phyloP scores from a whole-genome alignment of 441 rosid genomes.

The Eruca vesicaria region DNA sequence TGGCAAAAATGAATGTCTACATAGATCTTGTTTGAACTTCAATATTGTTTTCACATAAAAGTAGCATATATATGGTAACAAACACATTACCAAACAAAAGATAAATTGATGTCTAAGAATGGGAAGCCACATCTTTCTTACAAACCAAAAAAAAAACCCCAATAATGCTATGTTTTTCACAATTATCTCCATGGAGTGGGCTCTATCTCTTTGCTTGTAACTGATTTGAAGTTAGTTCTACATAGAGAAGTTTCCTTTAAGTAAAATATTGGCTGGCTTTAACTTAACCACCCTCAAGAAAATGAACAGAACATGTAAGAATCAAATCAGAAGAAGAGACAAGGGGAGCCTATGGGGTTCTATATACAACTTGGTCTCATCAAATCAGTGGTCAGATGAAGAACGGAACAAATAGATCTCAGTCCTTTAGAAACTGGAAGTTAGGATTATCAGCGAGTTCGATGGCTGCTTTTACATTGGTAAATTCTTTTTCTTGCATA shows the following conservation, averaged over 20 bases:
- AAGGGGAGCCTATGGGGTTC: constrained; percentile 38
- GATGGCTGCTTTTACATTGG: constrained; percentile 54
- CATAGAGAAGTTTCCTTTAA: constrained; percentile 9
- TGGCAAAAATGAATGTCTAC: background rate
- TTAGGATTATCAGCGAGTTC: constrained; percentile 64
- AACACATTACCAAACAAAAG: background rate
- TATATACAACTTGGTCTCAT: constrained; percentile 1
- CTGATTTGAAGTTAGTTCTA: constrained; percentile 1
- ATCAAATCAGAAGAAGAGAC: constrained; percentile 26
- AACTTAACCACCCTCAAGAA: constrained; percentile 50
- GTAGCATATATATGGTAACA: background rate
- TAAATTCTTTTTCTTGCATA: constrained; percentile 57
- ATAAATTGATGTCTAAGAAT: background rate
- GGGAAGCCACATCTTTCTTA: constrained; percentile 58
- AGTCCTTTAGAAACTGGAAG: constrained; percentile 78
- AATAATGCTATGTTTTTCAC: background rate
- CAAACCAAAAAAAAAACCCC: constrained; percentile 6
- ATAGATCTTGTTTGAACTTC: background rate
- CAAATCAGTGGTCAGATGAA: constrained; percentile 10
- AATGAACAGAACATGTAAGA: constrained; percentile 46
- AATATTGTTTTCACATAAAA: background rate
- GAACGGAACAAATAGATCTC: constrained; percentile 30
- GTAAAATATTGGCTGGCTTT: constrained; percentile 8
- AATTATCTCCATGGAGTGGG: constrained; percentile 45
- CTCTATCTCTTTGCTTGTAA: constrained; percentile 25